These are phyloP conservation scores for Dryadomyces quercivorus DNA, from an alignment of 2,329 filamentous ascomycete genomes.

Conservation along the genomic window DNA sequence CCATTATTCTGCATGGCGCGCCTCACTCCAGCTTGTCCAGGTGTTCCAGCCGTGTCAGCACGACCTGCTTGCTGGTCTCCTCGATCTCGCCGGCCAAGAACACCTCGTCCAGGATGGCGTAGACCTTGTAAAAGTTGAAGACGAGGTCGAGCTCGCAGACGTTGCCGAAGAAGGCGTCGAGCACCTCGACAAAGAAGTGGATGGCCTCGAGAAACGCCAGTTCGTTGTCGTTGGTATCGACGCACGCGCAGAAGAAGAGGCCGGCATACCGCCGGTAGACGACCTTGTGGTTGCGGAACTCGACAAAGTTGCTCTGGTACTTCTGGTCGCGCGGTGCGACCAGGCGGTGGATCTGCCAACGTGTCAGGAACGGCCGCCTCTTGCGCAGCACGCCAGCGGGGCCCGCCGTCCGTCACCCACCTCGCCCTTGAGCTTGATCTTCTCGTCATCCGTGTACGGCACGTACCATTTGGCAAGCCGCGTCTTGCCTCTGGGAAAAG, in stretches of 20 bases:
- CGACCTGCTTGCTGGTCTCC: constrained; percentile 97
- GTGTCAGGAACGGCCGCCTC: too few species aligned
- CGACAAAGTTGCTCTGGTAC: constrained; percentile 99
- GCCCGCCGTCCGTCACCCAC: constrained; percentile 25
- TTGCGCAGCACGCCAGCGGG: too few species aligned
- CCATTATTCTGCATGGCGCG: constrained; percentile 11
- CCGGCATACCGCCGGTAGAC: constrained; percentile 96
- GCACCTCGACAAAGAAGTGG: constrained; percentile 97
- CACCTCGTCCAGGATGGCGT: constrained; percentile 96
- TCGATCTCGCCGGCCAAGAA: constrained; percentile 97
- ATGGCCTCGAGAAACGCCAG: constrained; percentile 93
- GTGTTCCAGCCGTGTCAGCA: constrained; percentile 86
- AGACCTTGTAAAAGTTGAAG: constrained; percentile 78
- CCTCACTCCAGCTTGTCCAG: constrained; percentile 82
- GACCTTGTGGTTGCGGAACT: constrained; percentile 88
- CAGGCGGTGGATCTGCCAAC: constrained; percentile 72
- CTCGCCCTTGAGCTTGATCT: constrained; percentile 98
- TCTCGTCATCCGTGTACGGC: constrained; percentile 96
- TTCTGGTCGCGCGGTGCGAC: constrained; percentile 97
- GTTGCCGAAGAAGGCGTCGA: constrained; percentile 98
- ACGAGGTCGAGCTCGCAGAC: constrained; percentile 94
- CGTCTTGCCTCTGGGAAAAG: constrained; percentile 70
- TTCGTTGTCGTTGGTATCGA: constrained; percentile 98
- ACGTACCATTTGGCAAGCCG: constrained; percentile 98
- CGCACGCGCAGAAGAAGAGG: constrained; percentile 97